Conservation (phyloP, 2,329 filamentous ascomycete species). For the Clonostachys solani region DNA sequence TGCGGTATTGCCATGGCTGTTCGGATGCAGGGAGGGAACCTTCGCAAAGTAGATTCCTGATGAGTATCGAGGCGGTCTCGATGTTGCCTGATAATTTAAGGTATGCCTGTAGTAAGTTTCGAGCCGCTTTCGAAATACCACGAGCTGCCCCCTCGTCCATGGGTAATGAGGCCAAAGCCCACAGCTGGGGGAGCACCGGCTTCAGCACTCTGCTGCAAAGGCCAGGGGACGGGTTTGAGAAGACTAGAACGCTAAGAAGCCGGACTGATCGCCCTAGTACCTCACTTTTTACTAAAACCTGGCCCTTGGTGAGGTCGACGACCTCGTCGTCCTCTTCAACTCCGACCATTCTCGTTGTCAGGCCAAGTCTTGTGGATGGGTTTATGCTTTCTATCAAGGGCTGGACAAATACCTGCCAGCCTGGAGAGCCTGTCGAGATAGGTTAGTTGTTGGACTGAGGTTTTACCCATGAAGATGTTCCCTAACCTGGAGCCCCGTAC, state of each 20-base stretch:
- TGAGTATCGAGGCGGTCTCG: constrained; percentile 41
- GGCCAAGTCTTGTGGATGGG: constrained; percentile 22
- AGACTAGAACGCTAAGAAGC: constrained; percentile 50
- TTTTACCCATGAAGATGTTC: neutral
- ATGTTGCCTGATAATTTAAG: constrained; percentile 50
- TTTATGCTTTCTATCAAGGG: constrained; percentile 52
- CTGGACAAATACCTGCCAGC: constrained; percentile 58
- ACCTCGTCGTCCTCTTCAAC: constrained; percentile 26
- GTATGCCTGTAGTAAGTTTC: constrained; percentile 49
- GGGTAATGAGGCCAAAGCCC: constrained; percentile 55
- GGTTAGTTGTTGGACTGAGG: neutral
- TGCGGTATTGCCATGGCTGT: constrained; percentile 48
- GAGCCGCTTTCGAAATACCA: constrained; percentile 38
- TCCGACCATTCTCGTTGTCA: constrained; percentile 5
- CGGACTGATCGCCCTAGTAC: constrained; percentile 46
- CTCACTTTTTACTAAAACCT: constrained; percentile 38
- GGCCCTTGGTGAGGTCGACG: constrained; percentile 37
- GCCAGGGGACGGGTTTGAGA: constrained; percentile 64
- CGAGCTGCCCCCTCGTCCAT: constrained; percentile 23
- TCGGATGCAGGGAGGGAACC: constrained; percentile 32
- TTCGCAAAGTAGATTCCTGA: constrained; percentile 50
- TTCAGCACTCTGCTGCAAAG: constrained; percentile 57
- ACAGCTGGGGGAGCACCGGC: constrained; percentile 57
- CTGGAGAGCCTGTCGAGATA: constrained; percentile 39
- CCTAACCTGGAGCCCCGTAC: constrained; percentile 56